Evolutionary conservation across 257 asterid genomes (phyloP).

Genomic region (Solanum virginianum): DNA sequence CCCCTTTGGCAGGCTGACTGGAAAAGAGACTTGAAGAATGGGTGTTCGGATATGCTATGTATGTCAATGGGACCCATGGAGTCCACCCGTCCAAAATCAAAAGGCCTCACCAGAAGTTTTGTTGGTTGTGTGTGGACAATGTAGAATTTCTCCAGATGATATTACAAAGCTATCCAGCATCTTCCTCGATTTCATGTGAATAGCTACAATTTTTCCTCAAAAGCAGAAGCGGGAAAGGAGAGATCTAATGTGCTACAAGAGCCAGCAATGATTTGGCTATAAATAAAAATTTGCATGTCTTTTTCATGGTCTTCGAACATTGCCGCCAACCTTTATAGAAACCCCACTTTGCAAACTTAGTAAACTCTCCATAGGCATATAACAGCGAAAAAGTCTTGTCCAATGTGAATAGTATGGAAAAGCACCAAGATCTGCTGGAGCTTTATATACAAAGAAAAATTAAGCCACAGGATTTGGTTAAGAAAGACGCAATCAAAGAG

Average conservation of each 20-base stretch:
- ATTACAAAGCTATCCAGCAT: too few species aligned
- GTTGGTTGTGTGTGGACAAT: background rate
- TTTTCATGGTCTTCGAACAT: background rate
- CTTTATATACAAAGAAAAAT: background rate
- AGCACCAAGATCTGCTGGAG: background rate
- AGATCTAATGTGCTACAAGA: background rate
- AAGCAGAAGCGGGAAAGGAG: background rate
- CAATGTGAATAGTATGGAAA: background rate
- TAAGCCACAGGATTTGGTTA: background rate
- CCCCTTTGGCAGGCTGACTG: too few species aligned
- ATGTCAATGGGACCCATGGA: background rate
- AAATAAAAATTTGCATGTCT: background rate
- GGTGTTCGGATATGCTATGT: background rate
- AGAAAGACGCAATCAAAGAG: background rate
- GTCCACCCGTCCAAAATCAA: background rate
- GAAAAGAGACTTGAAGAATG: background rate
- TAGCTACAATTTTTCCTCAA: background rate
- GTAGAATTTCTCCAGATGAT: background rate
- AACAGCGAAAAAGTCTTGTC: background rate
- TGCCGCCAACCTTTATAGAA: background rate
- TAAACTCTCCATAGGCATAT: background rate
- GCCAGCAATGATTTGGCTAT: background rate
- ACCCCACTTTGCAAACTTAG: background rate
- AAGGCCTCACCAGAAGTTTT: background rate
- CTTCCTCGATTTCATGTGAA: background rate